Percentiles rank a stretch among this genome's conserved stretches.
These are phyloP conservation scores for Umbellularia californica DNA, from an alignment of 164 flowering plant species.

Conservation along the genomic window DNA sequence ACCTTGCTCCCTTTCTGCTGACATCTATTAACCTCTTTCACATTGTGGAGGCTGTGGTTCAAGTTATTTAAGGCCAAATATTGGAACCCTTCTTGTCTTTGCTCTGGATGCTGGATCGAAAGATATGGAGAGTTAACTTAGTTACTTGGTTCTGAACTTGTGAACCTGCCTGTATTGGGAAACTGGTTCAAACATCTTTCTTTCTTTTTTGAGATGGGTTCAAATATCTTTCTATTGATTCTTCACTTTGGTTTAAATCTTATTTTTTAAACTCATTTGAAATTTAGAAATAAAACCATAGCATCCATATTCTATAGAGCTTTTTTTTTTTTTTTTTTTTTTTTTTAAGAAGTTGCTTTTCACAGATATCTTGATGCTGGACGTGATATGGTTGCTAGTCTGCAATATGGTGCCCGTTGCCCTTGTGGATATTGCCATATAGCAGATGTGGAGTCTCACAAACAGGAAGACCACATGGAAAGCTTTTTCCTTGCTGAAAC, in stretches of 20 bases:
- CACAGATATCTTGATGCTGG: constrained; percentile 92
- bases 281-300: background rate
- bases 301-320: background rate
- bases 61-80: too few relatives aligned
- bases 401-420: constrained; percentile 94
- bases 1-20: too few relatives aligned
- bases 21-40: too few relatives aligned
- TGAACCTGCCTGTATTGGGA: background rate
- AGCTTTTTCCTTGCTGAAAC: constrained; percentile 99
- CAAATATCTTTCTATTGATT: background rate
- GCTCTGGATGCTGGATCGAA: too few relatives aligned
- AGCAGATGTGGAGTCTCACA: constrained; percentile 87
- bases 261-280: background rate
- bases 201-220: background rate
- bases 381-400: constrained; percentile 88
- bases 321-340: background rate
- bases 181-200: too few relatives aligned
- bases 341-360: background rate
- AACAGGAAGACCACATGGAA: constrained; percentile 97
- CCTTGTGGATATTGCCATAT: constrained; percentile 99
- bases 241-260: background rate
- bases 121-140: too few relatives aligned
- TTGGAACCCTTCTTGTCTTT: too few relatives aligned
- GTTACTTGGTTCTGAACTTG: constrained; percentile 1
- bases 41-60: too few relatives aligned